phyloP scores from a whole-genome alignment of 805 yeast species.

The Spathaspora girioi region DNA sequence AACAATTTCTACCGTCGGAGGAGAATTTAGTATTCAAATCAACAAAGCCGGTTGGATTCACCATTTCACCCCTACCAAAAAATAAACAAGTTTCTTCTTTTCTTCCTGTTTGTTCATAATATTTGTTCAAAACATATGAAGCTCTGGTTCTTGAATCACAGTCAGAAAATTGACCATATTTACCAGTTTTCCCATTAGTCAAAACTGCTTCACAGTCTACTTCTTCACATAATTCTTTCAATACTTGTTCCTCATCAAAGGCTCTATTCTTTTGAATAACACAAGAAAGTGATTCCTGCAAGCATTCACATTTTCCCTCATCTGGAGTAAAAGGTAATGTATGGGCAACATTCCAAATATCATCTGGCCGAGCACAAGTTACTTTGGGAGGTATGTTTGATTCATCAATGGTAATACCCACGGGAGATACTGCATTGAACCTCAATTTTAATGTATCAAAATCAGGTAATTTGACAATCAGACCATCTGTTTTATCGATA shows the following conservation, averaged over 20 bases:
- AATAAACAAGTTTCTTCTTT: conserved; percentile 18
- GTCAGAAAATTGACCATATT: conserved; percentile 40
- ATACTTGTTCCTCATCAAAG: conserved; percentile 17
- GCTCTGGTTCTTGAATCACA: conserved; percentile 35
- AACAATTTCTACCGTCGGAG: conserved; percentile 25
- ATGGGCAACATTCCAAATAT: conserved; percentile 11
- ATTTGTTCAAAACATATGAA: conserved; percentile 39
- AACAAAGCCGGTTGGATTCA: conserved; percentile 10
- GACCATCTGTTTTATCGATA: conserved; percentile 21
- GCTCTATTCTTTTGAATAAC: conserved; percentile 23
- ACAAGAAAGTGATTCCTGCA: conserved; percentile 38
- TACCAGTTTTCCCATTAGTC: conserved; percentile 32
- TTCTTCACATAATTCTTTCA: conserved; percentile 30
- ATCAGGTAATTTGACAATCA: conserved; percentile 23
- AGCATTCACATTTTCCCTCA: conserved; percentile 41
- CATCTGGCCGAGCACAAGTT: conserved; percentile 1
- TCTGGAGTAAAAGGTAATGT: conserved; percentile 41
- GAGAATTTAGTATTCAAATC: conserved; percentile 16
- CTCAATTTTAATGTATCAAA: conserved; percentile 25
- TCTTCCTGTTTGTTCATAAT: conserved; percentile 18
- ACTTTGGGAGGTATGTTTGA: background rate
- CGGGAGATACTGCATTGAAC: conserved; percentile 18
- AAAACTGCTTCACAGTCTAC: conserved; percentile 38
- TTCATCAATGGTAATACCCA: conserved; percentile 9
- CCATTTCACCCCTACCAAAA: conserved; percentile 16